Conservation (phyloP, 805 yeast genomes). For the Priceomyces melissophilus region DNA sequence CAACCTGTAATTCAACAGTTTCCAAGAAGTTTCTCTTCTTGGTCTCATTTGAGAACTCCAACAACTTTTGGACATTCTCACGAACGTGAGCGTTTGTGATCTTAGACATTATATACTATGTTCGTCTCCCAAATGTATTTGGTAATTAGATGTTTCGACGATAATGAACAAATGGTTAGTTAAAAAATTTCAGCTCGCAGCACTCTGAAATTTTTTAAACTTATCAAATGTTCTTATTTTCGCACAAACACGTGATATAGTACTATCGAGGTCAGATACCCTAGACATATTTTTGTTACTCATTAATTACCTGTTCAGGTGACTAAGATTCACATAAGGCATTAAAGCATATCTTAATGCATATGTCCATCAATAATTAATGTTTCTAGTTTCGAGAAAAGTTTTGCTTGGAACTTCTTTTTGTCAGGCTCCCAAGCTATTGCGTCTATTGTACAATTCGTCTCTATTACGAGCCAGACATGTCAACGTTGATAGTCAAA, state of each 20-base stretch:
- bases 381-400: too few species aligned
- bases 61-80: conserved; percentile 90
- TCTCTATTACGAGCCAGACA: conserved; percentile 1
- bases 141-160: conserved; percentile 57
- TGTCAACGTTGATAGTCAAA: conserved; percentile 2
- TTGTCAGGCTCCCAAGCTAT: too few species aligned
- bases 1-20: conserved; percentile 99
- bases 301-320: too few species aligned
- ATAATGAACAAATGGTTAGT: conserved; percentile 34
- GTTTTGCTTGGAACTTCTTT: too few species aligned
- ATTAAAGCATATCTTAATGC: too few species aligned
- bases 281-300: too few species aligned
- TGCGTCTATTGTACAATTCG: background rate
- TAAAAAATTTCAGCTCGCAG: conserved; percentile 2
- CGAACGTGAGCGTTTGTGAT: conserved; percentile 91
- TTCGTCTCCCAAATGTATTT: conserved; percentile 74
- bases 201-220: background rate
- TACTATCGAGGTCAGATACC: too few species aligned
- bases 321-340: too few species aligned
- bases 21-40: conserved; percentile 99
- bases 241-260: too few species aligned
- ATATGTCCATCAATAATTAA: too few species aligned
- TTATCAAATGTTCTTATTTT: too few species aligned
- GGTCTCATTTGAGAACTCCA: conserved; percentile 86
- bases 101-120: conserved; percentile 65